Percentiles rank a stretch among this genome's conserved stretches.
Evolutionary conservation across 2,329 filamentous ascomycete species (phyloP).

Genomic region (Magnaporthiopsis incrustans): DNA sequence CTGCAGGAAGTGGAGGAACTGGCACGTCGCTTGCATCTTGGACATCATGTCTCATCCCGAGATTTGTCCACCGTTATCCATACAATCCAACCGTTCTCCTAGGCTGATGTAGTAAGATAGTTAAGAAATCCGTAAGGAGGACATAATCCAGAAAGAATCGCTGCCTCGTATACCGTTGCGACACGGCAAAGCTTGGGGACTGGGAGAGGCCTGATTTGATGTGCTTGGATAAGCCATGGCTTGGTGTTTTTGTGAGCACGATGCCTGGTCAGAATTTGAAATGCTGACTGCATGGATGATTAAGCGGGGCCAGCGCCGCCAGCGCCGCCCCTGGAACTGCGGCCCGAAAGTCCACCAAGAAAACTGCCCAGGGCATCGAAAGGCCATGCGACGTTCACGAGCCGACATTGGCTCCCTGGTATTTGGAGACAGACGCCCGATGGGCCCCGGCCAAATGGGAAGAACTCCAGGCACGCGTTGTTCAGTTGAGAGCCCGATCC

Average conservation of each 20-base stretch:
- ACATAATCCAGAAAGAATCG: not conserved
- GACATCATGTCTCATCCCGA: not conserved
- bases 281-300: not conserved
- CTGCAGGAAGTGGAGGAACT: not conserved
- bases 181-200: not conserved
- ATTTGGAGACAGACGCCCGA: not conserved
- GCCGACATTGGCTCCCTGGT: not conserved
- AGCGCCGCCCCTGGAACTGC: no score
- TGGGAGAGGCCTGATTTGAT: not conserved
- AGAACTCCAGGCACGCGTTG: not conserved
- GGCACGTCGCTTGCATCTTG: not conserved
- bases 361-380: no score
- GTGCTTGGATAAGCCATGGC: not conserved
- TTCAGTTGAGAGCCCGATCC: not conserved
- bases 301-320: not conserved
- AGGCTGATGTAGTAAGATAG: not conserved
- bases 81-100: not conserved
- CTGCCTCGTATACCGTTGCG: no score
- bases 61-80: no score
- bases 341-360: no score
- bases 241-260: not conserved
- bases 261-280: not conserved
- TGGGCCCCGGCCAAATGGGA: not conserved
- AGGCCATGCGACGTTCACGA: not conserved
- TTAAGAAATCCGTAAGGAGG: not conserved